Evolutionary conservation across 768 basidiomycete genomes (phyloP).

Genomic region (Podaxis carcinomalis): DNA sequence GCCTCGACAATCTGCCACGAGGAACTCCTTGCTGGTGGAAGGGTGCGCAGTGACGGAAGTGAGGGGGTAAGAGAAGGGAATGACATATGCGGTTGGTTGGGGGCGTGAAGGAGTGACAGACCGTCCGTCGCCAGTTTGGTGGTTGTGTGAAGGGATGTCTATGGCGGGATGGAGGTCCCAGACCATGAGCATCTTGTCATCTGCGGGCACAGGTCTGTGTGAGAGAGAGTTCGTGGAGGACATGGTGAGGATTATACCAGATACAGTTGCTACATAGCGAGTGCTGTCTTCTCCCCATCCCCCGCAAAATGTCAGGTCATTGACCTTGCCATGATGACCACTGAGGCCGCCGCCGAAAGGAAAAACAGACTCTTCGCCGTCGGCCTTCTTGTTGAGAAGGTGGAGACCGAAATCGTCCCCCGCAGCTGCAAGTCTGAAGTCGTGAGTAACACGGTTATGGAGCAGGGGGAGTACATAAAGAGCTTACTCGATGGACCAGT

Average conservation of each 20-base stretch:
- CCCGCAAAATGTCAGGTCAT: slow-evolving; percentile 77
- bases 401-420: slow-evolving; percentile 67
- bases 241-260: slow-evolving; percentile 40
- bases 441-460: neutral
- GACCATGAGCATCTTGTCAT: slow-evolving; percentile 82
- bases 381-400: slow-evolving; percentile 54
- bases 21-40: slow-evolving; percentile 69
- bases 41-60: slow-evolving; percentile 67
- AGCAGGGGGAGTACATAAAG: neutral
- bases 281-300: slow-evolving; percentile 63
- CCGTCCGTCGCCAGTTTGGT: slow-evolving; percentile 22
- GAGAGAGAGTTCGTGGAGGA: slow-evolving; percentile 6
- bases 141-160: slow-evolving; percentile 36
- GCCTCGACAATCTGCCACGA: slow-evolving; percentile 73
- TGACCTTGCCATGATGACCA: slow-evolving; percentile 76
- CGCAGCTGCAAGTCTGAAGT: slow-evolving; percentile 60
- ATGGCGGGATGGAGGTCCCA: slow-evolving; percentile 74
- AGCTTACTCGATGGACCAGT: slow-evolving; percentile 71
- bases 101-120: slow-evolving; percentile 36
- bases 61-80: slow-evolving; percentile 70
- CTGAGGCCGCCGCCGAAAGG: slow-evolving; percentile 77
- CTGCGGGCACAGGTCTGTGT: slow-evolving; percentile 29
- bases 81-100: slow-evolving; percentile 76
- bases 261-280: slow-evolving; percentile 78
- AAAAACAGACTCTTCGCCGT: slow-evolving; percentile 49